Base-by-base conservation (phyloP, 306 rosid species). In the Cicer arietinum region DNA sequence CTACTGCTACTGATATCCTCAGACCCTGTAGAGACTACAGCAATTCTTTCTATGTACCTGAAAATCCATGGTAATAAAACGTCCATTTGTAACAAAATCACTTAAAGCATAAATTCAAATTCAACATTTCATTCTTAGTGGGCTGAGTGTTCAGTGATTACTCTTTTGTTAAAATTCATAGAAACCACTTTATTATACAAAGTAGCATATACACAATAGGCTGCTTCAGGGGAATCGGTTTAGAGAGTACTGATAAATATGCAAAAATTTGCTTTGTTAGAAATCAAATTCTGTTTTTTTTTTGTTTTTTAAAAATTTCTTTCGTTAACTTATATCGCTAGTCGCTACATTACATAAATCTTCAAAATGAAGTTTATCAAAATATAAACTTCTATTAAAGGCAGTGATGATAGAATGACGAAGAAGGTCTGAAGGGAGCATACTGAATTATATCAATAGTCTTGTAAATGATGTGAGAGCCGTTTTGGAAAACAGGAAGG, bases 21-120 rank as follows among this genome's bases (percentile, higher is more conserved):
- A 40, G 58, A 46, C 53, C 96, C 91, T 1, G 92, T 77, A 13
- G 99, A 90, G 66, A 92, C 88, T 3, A 76, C 71, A 3, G 98
- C 96, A 74, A 94, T 90, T 84, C 96, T 89, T 82, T 94, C 99
- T 25, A 94, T 85, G 78, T 94, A 94, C 85, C 99, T 94, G 89
- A 77, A 87, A 71, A 46, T 79, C 46, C 72, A 45, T 11, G 20
- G 69, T 57, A 62, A 61, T 71, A 67, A 65, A 67, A 71, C 45
- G 39, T 78, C 45, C 53, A 16, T 22, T 46, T 2, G 5, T 42
- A 51, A 61, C 69, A 74, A 16, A 37, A 43, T 35, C 50, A 75
- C 56, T 14, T 30, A 10, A 56, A 67, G 64, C 35, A 39, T 56
- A 75, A 5, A 11, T 13, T 74, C 45, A 61, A 53, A 51, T 50